phyloP scores from a whole-genome alignment of 306 rosid genomes.

The Prunus mongolica region DNA sequence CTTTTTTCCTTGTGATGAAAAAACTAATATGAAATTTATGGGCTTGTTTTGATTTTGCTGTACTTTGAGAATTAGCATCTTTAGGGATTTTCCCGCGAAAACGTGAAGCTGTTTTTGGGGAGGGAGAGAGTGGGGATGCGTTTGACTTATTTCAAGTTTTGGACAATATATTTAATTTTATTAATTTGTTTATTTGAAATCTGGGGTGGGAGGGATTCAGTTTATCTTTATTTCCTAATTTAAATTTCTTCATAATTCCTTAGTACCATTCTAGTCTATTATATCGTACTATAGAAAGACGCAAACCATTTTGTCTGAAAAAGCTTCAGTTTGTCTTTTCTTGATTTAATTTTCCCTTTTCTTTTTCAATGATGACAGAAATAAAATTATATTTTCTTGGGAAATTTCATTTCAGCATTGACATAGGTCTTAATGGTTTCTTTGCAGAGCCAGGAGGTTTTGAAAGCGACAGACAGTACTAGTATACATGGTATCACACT shows the following conservation, averaged over 20 bases:
- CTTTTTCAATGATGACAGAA: constrained; percentile 14
- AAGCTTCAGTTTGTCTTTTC: constrained; percentile 80
- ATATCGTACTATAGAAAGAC: constrained; percentile 22
- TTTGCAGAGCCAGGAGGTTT: constrained; percentile 66
- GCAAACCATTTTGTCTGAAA: constrained; percentile 33
- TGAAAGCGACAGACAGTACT: constrained; percentile 83
- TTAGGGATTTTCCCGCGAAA: constrained; percentile 58
- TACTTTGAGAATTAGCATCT: constrained; percentile 13
- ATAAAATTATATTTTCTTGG: constrained; percentile 13
- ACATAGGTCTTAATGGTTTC: constrained; percentile 33
- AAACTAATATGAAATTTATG: too few relatives aligned
- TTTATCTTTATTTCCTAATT: constrained; percentile 36
- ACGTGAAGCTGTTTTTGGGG: constrained; percentile 14
- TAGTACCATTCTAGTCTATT: constrained; percentile 18
- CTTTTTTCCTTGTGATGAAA: background rate
- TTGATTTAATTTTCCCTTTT: constrained; percentile 21
- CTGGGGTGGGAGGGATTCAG: constrained; percentile 40
- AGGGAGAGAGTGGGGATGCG: constrained; percentile 26
- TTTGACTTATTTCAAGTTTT: constrained; percentile 75
- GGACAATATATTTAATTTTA: constrained; percentile 15
- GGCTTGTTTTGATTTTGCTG: background rate
- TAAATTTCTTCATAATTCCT: constrained; percentile 26
- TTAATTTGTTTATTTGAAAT: constrained; percentile 29
- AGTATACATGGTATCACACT: constrained; percentile 63
- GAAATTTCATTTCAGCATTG: constrained; percentile 28